Evolutionary conservation across 176 grass and related monocot species (phyloP), one percentile per base, ranked within the genome.

Genomic region (Triticum dicoccoides): DNA sequence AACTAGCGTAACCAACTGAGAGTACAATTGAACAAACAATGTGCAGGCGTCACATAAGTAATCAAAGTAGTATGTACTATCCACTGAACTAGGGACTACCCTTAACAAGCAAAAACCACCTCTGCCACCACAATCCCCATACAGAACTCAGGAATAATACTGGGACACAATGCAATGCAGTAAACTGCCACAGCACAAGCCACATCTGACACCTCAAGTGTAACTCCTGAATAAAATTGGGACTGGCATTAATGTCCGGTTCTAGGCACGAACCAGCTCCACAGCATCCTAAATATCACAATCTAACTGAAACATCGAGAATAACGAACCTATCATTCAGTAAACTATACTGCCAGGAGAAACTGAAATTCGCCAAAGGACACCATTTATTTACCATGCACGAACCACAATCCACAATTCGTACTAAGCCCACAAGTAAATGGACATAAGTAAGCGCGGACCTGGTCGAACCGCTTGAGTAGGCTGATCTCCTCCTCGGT

Each of bases 391-490:
- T n/a, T 58, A 78, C 17, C 18, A 61, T 13, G 76, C 38, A 66
- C 7, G 61, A 13, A 27, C 15, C 11, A 6, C 24, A 17, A 11
- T 65, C 37, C 11, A 17, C n/a, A 20, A 12, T 66, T 81, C 15
- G 10, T 7, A 49, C 59, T 47, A 80, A 41, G 3, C 20, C 4
- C 34, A 10, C 0, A 20, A 18, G 3, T 37, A 5, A 38, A 23
- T 21, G 37, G 37, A 72, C 17, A 24, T 6, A 21, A 44, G n/a
- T 73, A 73, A 42, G 37, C n/a, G 24, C 44, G 37, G 41, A 98
- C 95, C 93, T 98, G 84, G 41, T 91, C 88, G 27, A 85, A 93
- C n/a, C 90, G 86, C 80, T 90, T 91, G 76, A 93, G 93, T 54
- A 93, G 87, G 41, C 89, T 59, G 52, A 93, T 80, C 88, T 98